phyloP scores from a whole-genome alignment of 2,329 filamentous ascomycete genomes.

The Fusarium sp. region DNA sequence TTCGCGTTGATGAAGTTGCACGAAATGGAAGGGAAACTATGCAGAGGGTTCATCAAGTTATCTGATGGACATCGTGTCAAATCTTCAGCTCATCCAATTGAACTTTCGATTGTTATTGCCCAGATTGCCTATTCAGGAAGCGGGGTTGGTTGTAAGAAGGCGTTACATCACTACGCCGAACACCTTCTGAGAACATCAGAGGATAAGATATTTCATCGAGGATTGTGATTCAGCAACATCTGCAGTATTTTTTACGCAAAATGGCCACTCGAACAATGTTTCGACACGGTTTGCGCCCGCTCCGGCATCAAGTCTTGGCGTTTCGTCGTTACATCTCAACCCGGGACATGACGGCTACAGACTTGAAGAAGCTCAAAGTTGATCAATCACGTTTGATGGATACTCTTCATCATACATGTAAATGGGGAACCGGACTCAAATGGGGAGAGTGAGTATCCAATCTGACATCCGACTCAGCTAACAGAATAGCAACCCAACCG shows the following conservation, averaged over 20 bases:
- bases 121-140: constrained; percentile 12
- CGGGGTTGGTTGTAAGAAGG: constrained; percentile 32
- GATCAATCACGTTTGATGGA: constrained; percentile 41
- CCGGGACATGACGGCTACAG: constrained; percentile 34
- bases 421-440: constrained; percentile 34
- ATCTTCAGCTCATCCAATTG: background rate
- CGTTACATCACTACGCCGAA: background rate
- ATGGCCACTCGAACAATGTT: constrained; percentile 3
- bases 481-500: constrained; percentile 51
- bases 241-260: background rate
- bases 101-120: no score
- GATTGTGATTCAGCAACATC: rapidly evolving
- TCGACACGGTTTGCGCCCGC: background rate
- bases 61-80: background rate
- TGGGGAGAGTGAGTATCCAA: constrained; percentile 36
- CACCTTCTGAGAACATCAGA: constrained; percentile 17
- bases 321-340: constrained; percentile 32
- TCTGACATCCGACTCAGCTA: background rate
- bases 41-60: constrained; percentile 1
- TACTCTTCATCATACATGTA: constrained; percentile 40
- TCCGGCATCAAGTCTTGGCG: background rate
- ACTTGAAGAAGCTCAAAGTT: constrained; percentile 39
- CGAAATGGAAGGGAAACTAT: constrained; percentile 13
- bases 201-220: background rate
- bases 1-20: constrained; percentile 43